Conservation (phyloP, 257 asterid genomes). For the Scutellaria baicalensis region DNA sequence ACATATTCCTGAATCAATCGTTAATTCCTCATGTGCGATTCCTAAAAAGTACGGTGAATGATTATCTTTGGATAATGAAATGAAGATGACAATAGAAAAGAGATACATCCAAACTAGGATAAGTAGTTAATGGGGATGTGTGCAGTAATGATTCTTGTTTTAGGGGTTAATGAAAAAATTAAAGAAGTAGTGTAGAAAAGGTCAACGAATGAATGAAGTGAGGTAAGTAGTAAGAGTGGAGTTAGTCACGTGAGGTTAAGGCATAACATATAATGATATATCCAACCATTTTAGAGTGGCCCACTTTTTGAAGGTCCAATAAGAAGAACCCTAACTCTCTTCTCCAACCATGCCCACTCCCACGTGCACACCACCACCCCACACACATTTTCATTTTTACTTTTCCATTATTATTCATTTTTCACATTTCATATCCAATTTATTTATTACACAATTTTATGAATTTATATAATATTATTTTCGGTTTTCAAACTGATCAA, state of each 20-base stretch:
- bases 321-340: constrained; percentile 1
- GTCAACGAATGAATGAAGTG: constrained; percentile 24
- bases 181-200: neutral
- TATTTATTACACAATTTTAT: too few relatives aligned
- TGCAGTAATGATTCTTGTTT: constrained; percentile 38
- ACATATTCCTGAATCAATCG: too few relatives aligned
- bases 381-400: too few relatives aligned
- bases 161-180: neutral
- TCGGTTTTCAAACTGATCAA: too few relatives aligned
- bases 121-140: constrained; percentile 34
- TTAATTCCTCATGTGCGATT: too few relatives aligned
- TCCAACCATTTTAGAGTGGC: constrained; percentile 21
- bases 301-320: constrained; percentile 16
- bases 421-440: too few relatives aligned
- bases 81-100: too few relatives aligned
- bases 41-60: too few relatives aligned
- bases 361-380: constrained; percentile 18
- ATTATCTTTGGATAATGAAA: too few relatives aligned
- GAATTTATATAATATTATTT: too few relatives aligned
- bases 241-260: constrained; percentile 30
- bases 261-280: too few relatives aligned
- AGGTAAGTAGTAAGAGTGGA: neutral
- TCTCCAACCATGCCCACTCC: constrained; percentile 9
- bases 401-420: too few relatives aligned
- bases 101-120: constrained; percentile 1